These are phyloP conservation scores for Geosmithia morbida DNA, from an alignment of 2,329 filamentous ascomycete species.

Conservation along the genomic window DNA sequence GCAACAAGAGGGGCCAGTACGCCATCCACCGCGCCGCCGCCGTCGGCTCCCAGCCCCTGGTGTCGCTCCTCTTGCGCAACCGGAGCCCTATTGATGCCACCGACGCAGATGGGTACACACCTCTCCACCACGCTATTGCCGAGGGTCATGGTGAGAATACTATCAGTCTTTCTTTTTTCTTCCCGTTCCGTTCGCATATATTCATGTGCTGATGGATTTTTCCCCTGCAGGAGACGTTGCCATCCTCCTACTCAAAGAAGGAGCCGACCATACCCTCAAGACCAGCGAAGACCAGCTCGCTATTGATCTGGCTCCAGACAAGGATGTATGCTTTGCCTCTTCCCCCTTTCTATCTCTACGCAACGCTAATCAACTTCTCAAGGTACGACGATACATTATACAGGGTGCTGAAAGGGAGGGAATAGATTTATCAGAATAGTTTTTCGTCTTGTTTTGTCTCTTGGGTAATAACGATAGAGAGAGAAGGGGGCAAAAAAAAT, in stretches of 20 bases:
- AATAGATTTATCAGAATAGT: slow-evolving; percentile 37
- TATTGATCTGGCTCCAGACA: slow-evolving; percentile 74
- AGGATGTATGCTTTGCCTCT: slow-evolving; percentile 43
- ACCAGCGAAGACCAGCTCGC: slow-evolving; percentile 57
- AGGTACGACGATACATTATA: slow-evolving; percentile 66
- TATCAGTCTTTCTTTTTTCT: neutral
- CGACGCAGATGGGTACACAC: slow-evolving; percentile 72
- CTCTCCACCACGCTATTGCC: slow-evolving; percentile 75
- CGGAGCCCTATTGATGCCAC: slow-evolving; percentile 71
- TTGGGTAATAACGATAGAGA: no score
- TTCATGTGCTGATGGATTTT: neutral
- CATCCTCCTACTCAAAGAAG: slow-evolving; percentile 66
- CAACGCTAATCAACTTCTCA: slow-evolving; percentile 3
- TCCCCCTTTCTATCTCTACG: neutral
- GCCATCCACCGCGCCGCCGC: slow-evolving; percentile 86
- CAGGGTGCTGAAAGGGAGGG: slow-evolving; percentile 73
- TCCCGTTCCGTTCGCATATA: no score
- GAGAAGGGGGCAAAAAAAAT: neutral
- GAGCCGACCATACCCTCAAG: slow-evolving; percentile 68
- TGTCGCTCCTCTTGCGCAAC: slow-evolving; percentile 63
- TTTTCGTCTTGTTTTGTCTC: neutral
- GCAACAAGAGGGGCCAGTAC: slow-evolving; percentile 79
- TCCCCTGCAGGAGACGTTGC: slow-evolving; percentile 58
- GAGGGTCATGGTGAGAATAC: slow-evolving; percentile 49
- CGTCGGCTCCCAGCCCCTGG: slow-evolving; percentile 75